phyloP scores from a whole-genome alignment of 305 asterid species.

The Ajuga reptans region DNA sequence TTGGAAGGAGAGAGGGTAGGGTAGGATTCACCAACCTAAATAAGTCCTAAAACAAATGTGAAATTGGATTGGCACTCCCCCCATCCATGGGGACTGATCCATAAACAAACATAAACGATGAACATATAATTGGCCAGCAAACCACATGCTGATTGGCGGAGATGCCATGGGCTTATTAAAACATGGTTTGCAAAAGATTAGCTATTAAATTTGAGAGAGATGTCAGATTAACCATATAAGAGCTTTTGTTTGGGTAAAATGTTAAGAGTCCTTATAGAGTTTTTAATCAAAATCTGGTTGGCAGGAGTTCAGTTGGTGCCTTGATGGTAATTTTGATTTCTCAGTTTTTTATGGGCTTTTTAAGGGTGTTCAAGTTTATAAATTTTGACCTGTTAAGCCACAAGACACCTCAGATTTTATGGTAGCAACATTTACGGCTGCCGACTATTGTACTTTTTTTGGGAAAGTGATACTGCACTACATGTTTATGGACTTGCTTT shows the following conservation, averaged over 20 bases:
- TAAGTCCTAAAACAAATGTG: too few species aligned
- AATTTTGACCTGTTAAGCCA: background rate
- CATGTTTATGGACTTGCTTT: background rate
- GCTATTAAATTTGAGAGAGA: too few species aligned
- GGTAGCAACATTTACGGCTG: background rate
- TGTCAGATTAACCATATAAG: background rate
- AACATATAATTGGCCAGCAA: background rate
- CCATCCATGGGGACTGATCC: too few species aligned
- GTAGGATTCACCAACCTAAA: too few species aligned
- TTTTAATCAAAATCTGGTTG: background rate
- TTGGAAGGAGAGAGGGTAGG: too few species aligned
- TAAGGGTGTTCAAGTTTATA: background rate
- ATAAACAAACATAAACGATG: background rate
- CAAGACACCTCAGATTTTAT: background rate
- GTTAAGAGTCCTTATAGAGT: background rate
- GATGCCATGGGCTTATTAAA: conserved; percentile 1
- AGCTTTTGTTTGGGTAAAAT: background rate
- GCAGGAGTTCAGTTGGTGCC: background rate
- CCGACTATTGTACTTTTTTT: conserved; percentile 1
- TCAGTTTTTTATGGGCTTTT: background rate
- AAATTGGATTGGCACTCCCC: too few species aligned
- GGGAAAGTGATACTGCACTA: background rate
- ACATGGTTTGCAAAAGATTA: background rate
- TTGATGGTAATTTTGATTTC: conserved; percentile 6
- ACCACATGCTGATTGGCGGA: background rate